A percentile compares a stretch with the other conserved stretches of the same genome.
Evolutionary conservation across 2,329 filamentous ascomycete genomes (phyloP).

Genomic region (Pyricularia sp.): DNA sequence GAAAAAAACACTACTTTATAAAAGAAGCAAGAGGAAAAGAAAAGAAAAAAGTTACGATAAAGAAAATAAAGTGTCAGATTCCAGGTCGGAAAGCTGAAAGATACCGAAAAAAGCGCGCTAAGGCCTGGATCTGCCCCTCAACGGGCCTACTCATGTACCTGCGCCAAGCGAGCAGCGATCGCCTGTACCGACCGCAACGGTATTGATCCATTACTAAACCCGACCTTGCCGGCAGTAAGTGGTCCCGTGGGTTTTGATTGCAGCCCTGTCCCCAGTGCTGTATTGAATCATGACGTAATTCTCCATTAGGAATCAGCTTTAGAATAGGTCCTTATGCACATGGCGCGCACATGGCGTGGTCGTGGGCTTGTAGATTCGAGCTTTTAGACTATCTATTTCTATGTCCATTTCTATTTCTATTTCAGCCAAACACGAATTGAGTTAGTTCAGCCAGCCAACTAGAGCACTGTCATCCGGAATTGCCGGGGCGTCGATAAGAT

Average conservation of each 20-base stretch:
- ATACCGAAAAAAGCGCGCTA: background rate
- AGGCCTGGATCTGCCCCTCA: background rate
- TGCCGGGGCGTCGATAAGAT: background rate
- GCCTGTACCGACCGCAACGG: background rate
- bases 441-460: background rate
- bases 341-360: too few species aligned
- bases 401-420: background rate
- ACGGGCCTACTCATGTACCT: background rate
- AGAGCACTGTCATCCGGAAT: background rate
- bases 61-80: background rate
- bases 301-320: too few species aligned
- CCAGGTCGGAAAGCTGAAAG: background rate
- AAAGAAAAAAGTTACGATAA: background rate
- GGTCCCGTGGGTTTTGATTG: background rate
- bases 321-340: too few species aligned
- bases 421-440: background rate
- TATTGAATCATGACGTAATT: background rate
- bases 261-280: background rate
- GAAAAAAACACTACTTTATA: background rate
- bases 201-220: background rate
- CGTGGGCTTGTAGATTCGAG: background rate
- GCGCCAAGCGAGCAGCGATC: background rate
- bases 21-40: background rate
- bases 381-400: background rate
- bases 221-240: background rate